phyloP scores from a whole-genome alignment of 148 eudicot genomes.

The Chenopodium album region DNA sequence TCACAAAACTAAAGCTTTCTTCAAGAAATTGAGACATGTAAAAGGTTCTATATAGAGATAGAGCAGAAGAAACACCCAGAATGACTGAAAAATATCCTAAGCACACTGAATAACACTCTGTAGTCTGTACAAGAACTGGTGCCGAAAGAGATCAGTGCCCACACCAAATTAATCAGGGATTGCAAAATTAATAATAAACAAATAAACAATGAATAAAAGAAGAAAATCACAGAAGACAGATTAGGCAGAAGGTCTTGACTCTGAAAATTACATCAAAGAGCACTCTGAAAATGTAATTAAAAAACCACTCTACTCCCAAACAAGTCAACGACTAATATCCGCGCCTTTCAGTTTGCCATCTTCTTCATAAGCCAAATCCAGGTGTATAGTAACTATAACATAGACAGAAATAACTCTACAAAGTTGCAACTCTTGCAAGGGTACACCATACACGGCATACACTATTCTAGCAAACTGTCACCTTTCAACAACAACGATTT shows the following conservation, averaged over 20 bases:
- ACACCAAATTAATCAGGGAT: neutral
- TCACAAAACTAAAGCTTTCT: neutral
- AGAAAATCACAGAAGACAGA: neutral
- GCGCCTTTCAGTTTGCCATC: neutral
- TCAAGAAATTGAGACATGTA: neutral
- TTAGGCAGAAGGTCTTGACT: no score
- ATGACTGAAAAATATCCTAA: neutral
- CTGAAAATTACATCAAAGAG: no score
- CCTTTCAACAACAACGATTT: no score
- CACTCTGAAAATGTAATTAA: no score
- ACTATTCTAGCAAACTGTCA: no score
- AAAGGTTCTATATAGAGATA: neutral
- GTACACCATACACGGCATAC: no score
- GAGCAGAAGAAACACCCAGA: neutral
- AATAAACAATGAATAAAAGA: no score
- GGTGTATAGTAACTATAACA: neutral
- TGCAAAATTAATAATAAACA: no score
- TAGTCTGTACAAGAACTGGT: neutral
- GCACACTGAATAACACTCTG: neutral
- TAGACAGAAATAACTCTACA: no score
- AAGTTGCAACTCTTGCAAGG: no score
- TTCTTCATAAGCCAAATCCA: neutral
- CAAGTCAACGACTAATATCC: neutral
- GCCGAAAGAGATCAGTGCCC: neutral
- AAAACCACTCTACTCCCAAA: no score